These are phyloP conservation scores for Phialophora macrospora DNA, from an alignment of 2,329 filamentous ascomycete genomes.

Conservation along the genomic window DNA sequence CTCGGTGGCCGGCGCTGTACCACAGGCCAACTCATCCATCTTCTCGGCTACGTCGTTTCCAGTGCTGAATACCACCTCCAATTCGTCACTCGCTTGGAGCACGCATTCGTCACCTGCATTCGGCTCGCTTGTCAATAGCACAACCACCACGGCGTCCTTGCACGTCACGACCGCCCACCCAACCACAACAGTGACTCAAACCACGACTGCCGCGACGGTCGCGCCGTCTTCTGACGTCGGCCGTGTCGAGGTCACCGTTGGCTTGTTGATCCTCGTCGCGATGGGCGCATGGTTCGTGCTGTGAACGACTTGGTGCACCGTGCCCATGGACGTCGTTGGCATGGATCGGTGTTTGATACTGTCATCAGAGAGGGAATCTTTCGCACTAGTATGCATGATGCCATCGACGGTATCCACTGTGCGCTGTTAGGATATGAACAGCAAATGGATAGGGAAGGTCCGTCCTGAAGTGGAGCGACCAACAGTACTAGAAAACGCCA, in stretches of 20 bases:
- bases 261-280: constrained; percentile 5
- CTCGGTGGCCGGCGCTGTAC: neutral
- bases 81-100: neutral
- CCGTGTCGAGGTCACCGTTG: constrained; percentile 5
- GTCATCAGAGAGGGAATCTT: neutral
- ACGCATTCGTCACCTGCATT: neutral
- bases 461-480: neutral
- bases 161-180: neutral
- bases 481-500: neutral
- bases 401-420: neutral
- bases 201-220: neutral
- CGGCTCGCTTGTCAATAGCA: neutral
- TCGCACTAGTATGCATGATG: neutral
- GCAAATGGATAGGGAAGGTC: neutral
- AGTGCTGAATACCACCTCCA: neutral
- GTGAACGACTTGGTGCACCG: constrained; percentile 1
- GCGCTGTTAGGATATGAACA: constrained; percentile 2
- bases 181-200: neutral
- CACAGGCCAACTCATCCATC: neutral
- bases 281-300: constrained; percentile 16
- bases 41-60: neutral
- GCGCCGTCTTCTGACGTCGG: neutral
- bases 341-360: neutral
- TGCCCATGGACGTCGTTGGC: neutral
- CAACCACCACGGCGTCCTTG: neutral